Evolutionary conservation across 2,329 filamentous ascomycete species (phyloP).

Genomic region (Aspergillus spinulosporus): DNA sequence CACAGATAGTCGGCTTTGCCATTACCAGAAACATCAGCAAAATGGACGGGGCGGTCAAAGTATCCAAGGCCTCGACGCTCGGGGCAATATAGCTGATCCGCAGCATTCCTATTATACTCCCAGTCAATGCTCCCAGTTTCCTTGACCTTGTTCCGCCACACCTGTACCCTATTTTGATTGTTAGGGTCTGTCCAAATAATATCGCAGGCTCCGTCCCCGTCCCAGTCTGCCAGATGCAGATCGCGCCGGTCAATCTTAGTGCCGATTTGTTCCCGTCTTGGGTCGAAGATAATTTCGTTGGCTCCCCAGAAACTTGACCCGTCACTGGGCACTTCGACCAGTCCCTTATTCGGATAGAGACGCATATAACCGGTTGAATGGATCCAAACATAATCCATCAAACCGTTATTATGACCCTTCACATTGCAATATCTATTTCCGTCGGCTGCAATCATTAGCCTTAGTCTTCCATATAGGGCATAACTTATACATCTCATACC

Average conservation of each 20-base stretch:
- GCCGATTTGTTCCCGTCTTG: not conserved
- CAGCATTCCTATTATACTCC: not conserved
- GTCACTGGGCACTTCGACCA: not conserved
- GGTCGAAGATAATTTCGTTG: slow-evolving; percentile 19
- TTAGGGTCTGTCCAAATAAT: slow-evolving; percentile 34
- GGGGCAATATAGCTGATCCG: not conserved
- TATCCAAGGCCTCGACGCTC: not conserved
- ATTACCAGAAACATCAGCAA: not conserved
- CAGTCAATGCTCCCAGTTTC: not conserved
- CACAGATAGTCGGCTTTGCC: not conserved
- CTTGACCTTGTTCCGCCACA: not conserved
- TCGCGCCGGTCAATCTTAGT: slow-evolving; percentile 26
- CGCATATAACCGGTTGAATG: slow-evolving; percentile 16
- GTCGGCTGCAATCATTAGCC: slow-evolving; percentile 17
- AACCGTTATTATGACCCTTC: slow-evolving; percentile 26
- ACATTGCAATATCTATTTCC: slow-evolving; percentile 34
- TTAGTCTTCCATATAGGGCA: not conserved
- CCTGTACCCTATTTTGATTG: not conserved
- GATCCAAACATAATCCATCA: slow-evolving; percentile 28
- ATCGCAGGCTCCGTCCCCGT: slow-evolving; percentile 30
- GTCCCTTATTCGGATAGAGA: slow-evolving; percentile 18
- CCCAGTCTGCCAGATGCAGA: slow-evolving; percentile 41
- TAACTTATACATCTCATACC: not conserved
- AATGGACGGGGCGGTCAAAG: not conserved
- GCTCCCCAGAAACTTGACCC: slow-evolving; percentile 16